A percentile compares a stretch with the other conserved stretches of the same genome.
phyloP scores from a whole-genome alignment of 352 stramenopile genomes.

The Ophiocytium majus region DNA sequence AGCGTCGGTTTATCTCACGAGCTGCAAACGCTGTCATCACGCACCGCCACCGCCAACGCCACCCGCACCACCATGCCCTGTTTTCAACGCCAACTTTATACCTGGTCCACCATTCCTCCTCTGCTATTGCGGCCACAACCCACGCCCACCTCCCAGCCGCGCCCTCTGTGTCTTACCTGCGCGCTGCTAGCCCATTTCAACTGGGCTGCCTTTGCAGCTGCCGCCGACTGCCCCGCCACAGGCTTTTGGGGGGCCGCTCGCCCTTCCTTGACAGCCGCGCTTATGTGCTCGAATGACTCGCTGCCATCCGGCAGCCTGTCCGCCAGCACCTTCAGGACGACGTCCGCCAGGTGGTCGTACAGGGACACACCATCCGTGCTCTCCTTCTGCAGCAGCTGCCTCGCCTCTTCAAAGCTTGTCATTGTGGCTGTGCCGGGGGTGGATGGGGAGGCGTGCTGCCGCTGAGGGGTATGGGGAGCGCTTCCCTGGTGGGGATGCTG shows the following conservation, averaged over 20 bases:
- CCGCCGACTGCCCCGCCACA: not conserved
- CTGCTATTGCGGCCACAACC: no score
- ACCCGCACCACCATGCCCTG: no score
- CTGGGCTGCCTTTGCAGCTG: constrained; percentile 28
- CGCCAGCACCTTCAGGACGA: constrained; percentile 71
- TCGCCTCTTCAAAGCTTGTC: constrained; percentile 71
- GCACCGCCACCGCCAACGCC: no score
- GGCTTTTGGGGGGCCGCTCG: constrained; percentile 43
- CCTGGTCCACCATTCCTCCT: no score
- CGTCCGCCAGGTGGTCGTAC: constrained; percentile 76
- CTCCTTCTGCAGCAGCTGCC: constrained; percentile 79
- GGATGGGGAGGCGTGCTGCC: no score
- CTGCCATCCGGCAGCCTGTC: constrained; percentile 76
- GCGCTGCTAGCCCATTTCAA: constrained; percentile 41
- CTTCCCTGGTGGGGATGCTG: no score
- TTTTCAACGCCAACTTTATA: no score
- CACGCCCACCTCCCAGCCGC: no score
- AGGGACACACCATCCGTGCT: constrained; percentile 69
- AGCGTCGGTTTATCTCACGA: no score
- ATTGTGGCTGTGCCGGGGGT: no score
- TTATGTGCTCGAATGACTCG: constrained; percentile 79
- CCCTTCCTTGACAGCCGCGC: constrained; percentile 71
- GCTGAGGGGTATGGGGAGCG: no score
- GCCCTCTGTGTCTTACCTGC: not conserved
- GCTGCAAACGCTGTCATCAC: no score